Percentiles rank a stretch among this genome's conserved stretches.
phyloP scores from a whole-genome alignment of 208 protist species.

The Wallacemonas sp. region DNA sequence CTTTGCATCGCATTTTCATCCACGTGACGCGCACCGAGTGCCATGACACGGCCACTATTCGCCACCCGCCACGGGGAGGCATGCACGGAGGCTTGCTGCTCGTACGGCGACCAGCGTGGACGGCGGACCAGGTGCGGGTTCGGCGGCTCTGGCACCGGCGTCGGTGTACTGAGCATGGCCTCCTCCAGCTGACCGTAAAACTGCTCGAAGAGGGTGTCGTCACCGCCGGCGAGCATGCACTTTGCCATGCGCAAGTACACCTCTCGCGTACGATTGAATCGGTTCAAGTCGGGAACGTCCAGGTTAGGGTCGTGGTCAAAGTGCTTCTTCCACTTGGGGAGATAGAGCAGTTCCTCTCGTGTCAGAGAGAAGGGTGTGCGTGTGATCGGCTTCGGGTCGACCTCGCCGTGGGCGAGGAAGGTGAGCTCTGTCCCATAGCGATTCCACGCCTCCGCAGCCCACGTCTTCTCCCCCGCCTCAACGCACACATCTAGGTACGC shows the following conservation, averaged over 20 bases:
- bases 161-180: constrained; percentile 85
- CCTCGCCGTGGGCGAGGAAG: constrained; percentile 78
- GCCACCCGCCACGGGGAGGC: constrained; percentile 76
- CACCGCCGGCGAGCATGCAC: constrained; percentile 64
- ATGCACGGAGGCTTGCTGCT: constrained; percentile 74
- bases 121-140: constrained; percentile 81
- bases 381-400: constrained; percentile 89
- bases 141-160: constrained; percentile 89
- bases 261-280: constrained; percentile 91
- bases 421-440: constrained; percentile 87
- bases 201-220: constrained; percentile 55
- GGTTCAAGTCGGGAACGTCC: constrained; percentile 89
- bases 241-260: constrained; percentile 84
- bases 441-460: constrained; percentile 90
- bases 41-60: constrained; percentile 72
- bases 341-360: constrained; percentile 84
- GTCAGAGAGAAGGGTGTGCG: constrained; percentile 86
- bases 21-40: constrained; percentile 54
- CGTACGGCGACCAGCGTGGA: constrained; percentile 74
- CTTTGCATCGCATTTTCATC: constrained; percentile 79
- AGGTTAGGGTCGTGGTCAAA: constrained; percentile 93
- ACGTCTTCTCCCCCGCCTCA: constrained; percentile 70
- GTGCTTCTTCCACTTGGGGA: constrained; percentile 94
- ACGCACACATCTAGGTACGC: constrained; percentile 88
- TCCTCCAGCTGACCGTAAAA: constrained; percentile 76